A percentile compares a stretch with the other conserved stretches of the same genome.
These are phyloP conservation scores for Saccharomycopsis sp. DNA, from an alignment of 805 yeast species.

Conservation along the genomic window DNA sequence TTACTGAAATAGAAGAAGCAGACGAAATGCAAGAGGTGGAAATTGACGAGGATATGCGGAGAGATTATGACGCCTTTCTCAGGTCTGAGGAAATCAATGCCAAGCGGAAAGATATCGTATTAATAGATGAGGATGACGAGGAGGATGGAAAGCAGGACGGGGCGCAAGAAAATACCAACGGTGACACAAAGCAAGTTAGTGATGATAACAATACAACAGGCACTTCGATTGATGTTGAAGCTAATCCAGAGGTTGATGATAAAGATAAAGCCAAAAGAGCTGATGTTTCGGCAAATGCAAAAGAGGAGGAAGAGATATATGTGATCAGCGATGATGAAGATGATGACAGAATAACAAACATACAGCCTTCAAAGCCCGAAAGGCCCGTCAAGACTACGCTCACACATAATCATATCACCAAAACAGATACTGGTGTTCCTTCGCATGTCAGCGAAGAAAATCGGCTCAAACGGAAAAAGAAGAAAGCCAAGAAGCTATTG, in stretches of 20 bases:
- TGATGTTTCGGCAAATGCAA: neutral
- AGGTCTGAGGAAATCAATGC: neutral
- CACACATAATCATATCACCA: no score
- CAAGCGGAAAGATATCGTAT: neutral
- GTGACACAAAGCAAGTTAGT: neutral
- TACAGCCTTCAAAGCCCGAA: no score
- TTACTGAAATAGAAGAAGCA: neutral
- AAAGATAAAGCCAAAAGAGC: no score
- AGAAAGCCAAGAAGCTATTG: neutral
- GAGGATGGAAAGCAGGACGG: conserved; percentile 17
- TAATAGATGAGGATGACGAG: neutral
- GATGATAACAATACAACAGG: neutral
- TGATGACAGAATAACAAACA: neutral
- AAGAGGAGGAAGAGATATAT: neutral
- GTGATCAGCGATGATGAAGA: neutral
- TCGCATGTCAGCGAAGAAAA: neutral
- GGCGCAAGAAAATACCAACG: conserved; percentile 6
- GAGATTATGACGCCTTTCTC: neutral
- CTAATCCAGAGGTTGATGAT: no score
- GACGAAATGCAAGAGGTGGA: neutral
- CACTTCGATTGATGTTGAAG: no score
- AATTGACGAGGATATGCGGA: neutral
- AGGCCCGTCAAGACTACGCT: neutral
- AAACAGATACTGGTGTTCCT: no score
- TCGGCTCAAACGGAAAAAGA: neutral